Evolutionary conservation across 306 rosid species (phyloP).

Genomic region (Datisca glomerata): DNA sequence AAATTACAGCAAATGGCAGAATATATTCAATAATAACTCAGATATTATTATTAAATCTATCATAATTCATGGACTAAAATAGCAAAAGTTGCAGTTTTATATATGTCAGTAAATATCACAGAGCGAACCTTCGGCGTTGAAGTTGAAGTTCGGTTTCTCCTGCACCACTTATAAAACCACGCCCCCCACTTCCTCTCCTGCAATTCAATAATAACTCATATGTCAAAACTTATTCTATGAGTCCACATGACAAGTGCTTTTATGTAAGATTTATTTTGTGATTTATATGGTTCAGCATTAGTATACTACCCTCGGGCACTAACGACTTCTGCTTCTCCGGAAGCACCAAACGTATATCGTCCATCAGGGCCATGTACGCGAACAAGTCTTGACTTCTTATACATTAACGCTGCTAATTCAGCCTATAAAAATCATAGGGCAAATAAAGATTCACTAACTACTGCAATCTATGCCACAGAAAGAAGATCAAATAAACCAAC

Average conservation of each 20-base stretch:
- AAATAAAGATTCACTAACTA: background rate
- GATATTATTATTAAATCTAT: no score
- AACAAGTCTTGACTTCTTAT: conserved; percentile 80
- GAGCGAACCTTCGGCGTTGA: conserved; percentile 74
- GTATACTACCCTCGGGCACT: conserved; percentile 73
- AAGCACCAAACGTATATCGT: conserved; percentile 57
- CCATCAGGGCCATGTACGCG: conserved; percentile 59
- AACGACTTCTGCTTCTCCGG: conserved; percentile 84
- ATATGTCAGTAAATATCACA: no score
- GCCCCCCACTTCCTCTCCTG: conserved; percentile 97
- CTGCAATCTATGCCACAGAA: no score
- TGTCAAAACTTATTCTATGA: no score
- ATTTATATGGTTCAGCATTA: no score
- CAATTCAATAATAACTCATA: conserved; percentile 6
- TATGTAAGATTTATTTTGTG: no score
- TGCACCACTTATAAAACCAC: conserved; percentile 92
- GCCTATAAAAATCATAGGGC: conserved; percentile 34
- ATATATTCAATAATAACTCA: no score
- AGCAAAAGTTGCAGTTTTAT: no score
- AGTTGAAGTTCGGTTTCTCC: conserved; percentile 99
- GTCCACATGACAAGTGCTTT: background rate
- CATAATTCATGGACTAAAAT: no score
- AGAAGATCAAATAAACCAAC: no score
- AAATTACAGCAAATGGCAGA: no score
- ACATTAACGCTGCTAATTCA: conserved; percentile 81